Evolutionary conservation across 495 filamentous ascomycete genomes (phyloP), one percentile per base, ranked within the genome.

Genomic region (Penicillium parvum): DNA sequence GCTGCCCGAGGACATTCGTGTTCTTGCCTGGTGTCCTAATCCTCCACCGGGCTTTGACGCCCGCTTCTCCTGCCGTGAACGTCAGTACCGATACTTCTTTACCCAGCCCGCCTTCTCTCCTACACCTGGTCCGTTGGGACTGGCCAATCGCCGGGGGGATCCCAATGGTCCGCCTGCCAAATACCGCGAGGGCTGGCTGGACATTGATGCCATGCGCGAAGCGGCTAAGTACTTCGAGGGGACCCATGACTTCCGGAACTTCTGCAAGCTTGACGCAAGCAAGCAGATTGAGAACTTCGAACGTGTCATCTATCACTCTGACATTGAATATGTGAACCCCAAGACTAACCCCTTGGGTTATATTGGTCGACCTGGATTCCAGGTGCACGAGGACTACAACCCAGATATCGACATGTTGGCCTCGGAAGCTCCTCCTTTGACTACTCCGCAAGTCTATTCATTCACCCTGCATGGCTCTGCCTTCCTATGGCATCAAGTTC

Each of bases 401-500:
- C 26, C 25, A 3, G 45, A 63, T 37, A 44, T 44, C 11, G 47
- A 50, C 26, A 55, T 42, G 48, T 14, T 22, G 7, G 37, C 45
- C 12, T 37, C 63, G 14, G 47, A 62, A 5, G 37, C 25, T 9
- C 39, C 51, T 11, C 37, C 37, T 5, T 36, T 50, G 8, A 43
- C 36, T 12, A 49, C 61, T 45, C 72, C 87, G 10, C 84, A 86
- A 53, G 72, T 96, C 3, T 97, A 94, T 67, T 81, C 84, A 38
- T 90, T 97, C 59, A 80, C 80, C 16, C 74, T 98, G 23, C 77
- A 88, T 34, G 92, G 92, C 11, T 85, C 85, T n/a, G 94, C 88
- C 6, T 98, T 98, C 63, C 69, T 98, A 32, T 98, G 91, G 91
- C 94, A 98, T 61, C 92, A 98, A 65, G 94, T 98, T 47, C 81